phyloP scores from a whole-genome alignment of 371 early-diverging fungal genomes.

The Polyrhizophydium stewartii region DNA sequence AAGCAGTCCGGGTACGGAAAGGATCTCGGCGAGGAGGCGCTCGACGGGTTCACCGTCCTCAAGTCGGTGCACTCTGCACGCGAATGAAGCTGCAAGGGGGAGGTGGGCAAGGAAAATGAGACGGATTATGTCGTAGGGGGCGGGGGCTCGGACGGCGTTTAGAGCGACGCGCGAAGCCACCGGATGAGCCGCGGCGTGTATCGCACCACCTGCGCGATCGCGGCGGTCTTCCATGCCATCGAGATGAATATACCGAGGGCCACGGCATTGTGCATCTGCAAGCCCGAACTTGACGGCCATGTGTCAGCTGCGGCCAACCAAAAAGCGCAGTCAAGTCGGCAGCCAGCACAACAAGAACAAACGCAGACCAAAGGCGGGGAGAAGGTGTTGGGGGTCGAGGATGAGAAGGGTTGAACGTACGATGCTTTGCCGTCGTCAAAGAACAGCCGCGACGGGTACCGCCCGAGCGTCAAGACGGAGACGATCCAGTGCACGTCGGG shows the following conservation, averaged over 20 bases:
- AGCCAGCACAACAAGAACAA: too few species aligned
- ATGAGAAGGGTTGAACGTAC: too few species aligned
- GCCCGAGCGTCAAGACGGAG: not conserved
- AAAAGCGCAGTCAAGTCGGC: too few species aligned
- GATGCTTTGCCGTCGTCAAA: too few species aligned
- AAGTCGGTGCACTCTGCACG: constrained; percentile 11
- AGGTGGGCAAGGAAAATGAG: too few species aligned
- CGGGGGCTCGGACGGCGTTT: too few species aligned
- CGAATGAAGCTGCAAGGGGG: too few species aligned
- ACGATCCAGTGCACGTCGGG: not conserved
- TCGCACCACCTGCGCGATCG: not conserved
- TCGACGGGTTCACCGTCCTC: constrained; percentile 21
- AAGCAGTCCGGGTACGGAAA: constrained; percentile 68
- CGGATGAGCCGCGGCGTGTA: not conserved
- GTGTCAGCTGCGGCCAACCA: too few species aligned
- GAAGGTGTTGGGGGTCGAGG: too few species aligned
- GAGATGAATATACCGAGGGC: not conserved
- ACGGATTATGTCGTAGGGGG: too few species aligned
- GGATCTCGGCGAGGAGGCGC: constrained; percentile 24
- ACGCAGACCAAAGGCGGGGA: too few species aligned
- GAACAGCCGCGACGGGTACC: not conserved
- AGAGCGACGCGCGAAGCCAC: not conserved
- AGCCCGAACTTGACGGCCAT: too few species aligned
- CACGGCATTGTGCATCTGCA: not conserved
- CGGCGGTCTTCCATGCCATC: not conserved